Percentiles rank a stretch among this genome's conserved stretches.
phyloP scores from a whole-genome alignment of 257 asterid species.

The Jacaranda mimosifolia region DNA sequence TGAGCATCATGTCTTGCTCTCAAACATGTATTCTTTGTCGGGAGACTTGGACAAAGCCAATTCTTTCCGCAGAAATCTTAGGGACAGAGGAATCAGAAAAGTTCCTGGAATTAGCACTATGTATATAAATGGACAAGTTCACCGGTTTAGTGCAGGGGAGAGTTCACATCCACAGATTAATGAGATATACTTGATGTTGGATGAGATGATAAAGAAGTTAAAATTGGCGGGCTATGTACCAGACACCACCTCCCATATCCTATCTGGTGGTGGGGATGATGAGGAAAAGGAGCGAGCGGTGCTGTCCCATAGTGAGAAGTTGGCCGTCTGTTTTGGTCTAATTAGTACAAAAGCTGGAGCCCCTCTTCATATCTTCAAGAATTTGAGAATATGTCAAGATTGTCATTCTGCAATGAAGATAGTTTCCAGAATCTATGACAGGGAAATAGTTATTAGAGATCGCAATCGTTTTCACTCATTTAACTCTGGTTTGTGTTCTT shows the following conservation, averaged over 20 bases:
- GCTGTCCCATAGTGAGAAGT: slow-evolving; percentile 61
- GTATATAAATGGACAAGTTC: slow-evolving; percentile 56
- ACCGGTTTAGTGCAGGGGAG: slow-evolving; percentile 69
- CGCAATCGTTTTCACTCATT: slow-evolving; percentile 68
- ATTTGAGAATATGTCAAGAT: slow-evolving; percentile 64
- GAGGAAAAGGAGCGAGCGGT: slow-evolving; percentile 68
- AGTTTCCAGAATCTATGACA: slow-evolving; percentile 50
- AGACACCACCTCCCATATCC: slow-evolving; percentile 46
- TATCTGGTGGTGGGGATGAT: slow-evolving; percentile 43
- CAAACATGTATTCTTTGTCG: slow-evolving; percentile 67
- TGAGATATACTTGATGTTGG: slow-evolving; percentile 59
- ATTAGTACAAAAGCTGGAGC: slow-evolving; percentile 58
- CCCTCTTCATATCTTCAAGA: slow-evolving; percentile 64
- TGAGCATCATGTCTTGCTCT: slow-evolving; percentile 75
- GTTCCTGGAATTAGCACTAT: slow-evolving; percentile 72
- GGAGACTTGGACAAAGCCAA: slow-evolving; percentile 63
- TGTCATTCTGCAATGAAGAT: slow-evolving; percentile 74
- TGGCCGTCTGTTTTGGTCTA: slow-evolving; percentile 67
- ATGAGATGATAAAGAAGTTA: slow-evolving; percentile 60
- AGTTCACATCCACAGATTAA: slow-evolving; percentile 52
- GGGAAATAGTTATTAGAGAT: slow-evolving; percentile 71
- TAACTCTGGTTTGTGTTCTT: slow-evolving; percentile 58
- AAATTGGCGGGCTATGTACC: slow-evolving; percentile 59
- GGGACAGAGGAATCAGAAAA: slow-evolving; percentile 64
- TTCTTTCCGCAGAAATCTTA: slow-evolving; percentile 68